Evolutionary conservation across 192 early-diverging fungal species (phyloP).

Genomic region (Podila epicladia): DNA sequence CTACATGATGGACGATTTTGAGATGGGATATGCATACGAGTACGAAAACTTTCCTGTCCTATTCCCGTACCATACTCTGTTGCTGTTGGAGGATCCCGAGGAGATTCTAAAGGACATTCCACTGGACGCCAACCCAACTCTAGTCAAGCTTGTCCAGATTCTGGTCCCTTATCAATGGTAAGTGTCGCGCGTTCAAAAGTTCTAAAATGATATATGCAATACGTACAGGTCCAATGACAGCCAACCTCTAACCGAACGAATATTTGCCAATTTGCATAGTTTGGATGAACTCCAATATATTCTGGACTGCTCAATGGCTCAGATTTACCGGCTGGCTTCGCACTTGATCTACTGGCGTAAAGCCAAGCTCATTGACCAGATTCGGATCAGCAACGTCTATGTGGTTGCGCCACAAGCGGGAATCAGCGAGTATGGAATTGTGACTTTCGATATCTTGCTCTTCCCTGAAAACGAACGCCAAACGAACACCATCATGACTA

Average conservation of each 20-base stretch:
- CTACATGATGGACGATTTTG: slow-evolving; percentile 45
- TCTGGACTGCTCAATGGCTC: slow-evolving; percentile 93
- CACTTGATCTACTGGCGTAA: slow-evolving; percentile 95
- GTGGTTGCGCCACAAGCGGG: slow-evolving; percentile 74
- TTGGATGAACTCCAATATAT: slow-evolving; percentile 83
- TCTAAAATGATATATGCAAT: too few relatives aligned
- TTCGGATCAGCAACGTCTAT: slow-evolving; percentile 81
- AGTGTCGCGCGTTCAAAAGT: background rate
- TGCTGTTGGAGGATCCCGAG: slow-evolving; percentile 86
- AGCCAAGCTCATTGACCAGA: slow-evolving; percentile 89
- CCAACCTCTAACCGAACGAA: background rate
- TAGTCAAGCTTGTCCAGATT: slow-evolving; percentile 90
- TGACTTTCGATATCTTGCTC: background rate
- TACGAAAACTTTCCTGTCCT: slow-evolving; percentile 78
- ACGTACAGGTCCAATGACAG: background rate
- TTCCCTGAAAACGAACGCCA: background rate
- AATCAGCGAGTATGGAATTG: slow-evolving; percentile 60
- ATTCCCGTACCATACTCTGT: slow-evolving; percentile 87
- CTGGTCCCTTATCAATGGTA: slow-evolving; percentile 84
- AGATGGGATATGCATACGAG: slow-evolving; percentile 59
- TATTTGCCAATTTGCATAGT: slow-evolving; percentile 35
- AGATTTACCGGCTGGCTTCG: slow-evolving; percentile 88
- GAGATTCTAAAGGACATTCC: slow-evolving; percentile 83
- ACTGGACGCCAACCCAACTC: slow-evolving; percentile 83
- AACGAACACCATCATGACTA: background rate